Evolutionary conservation across 2,329 filamentous ascomycete species (phyloP).

Genomic region (Chrysoporthe deuterocubensis): DNA sequence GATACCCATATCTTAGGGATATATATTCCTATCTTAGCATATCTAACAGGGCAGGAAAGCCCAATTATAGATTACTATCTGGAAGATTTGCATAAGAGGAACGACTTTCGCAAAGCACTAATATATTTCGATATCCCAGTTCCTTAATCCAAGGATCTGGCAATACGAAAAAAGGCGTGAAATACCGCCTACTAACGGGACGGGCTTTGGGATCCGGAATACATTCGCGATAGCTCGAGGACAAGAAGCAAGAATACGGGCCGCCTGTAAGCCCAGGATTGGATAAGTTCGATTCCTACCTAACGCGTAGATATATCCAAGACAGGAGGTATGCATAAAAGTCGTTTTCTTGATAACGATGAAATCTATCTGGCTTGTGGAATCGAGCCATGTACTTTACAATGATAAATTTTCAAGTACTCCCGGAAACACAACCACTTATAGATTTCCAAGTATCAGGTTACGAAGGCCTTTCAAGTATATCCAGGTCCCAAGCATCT

Average conservation of each 20-base stretch:
- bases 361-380: not conserved
- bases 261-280: not conserved
- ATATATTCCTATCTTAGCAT: not conserved
- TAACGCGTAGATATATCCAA: not conserved
- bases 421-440: no score
- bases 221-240: not conserved
- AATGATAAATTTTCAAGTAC: no score
- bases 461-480: not conserved
- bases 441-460: not conserved
- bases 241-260: not conserved
- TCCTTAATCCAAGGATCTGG: not conserved
- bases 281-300: not conserved
- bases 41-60: not conserved
- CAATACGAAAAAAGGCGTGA: not conserved
- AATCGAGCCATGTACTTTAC: not conserved
- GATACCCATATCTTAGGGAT: not conserved
- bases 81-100: not conserved
- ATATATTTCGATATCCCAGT: not conserved
- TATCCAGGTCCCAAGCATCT: not conserved
- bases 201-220: not conserved
- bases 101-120: not conserved
- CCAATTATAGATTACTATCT: not conserved
- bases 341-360: not conserved
- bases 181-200: not conserved
- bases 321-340: not conserved